Percentiles rank a stretch among this genome's conserved stretches.
phyloP scores from a whole-genome alignment of 768 basidiomycete species.

The Boletus rex-veris region DNA sequence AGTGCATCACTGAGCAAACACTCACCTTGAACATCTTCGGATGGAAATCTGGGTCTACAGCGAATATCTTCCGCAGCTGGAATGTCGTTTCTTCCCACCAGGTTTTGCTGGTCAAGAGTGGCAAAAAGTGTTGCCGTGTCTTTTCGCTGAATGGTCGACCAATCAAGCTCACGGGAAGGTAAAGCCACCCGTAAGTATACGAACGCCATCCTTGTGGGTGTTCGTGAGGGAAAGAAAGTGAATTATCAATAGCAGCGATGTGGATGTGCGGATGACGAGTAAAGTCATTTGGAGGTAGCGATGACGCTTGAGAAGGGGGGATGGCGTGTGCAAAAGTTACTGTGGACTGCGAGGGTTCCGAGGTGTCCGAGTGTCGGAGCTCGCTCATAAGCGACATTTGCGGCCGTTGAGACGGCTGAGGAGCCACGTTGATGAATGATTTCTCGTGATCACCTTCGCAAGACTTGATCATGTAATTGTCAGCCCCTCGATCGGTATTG shows the following conservation, averaged over 20 bases:
- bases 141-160: slow-evolving; percentile 82
- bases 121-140: slow-evolving; percentile 79
- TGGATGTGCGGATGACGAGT: slow-evolving; percentile 76
- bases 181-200: slow-evolving; percentile 88
- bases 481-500: slow-evolving; percentile 83
- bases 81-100: slow-evolving; percentile 93
- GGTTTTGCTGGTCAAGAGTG: slow-evolving; percentile 71
- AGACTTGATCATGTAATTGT: slow-evolving; percentile 92
- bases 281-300: slow-evolving; percentile 39
- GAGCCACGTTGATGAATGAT: slow-evolving; percentile 73
- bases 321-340: slow-evolving; percentile 39
- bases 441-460: slow-evolving; percentile 82
- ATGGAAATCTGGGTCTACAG: slow-evolving; percentile 82
- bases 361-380: slow-evolving; percentile 47
- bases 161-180: slow-evolving; percentile 79
- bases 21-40: slow-evolving; percentile 84
- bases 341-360: slow-evolving; percentile 36
- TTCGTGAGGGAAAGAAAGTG: slow-evolving; percentile 87
- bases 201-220: slow-evolving; percentile 79
- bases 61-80: slow-evolving; percentile 72
- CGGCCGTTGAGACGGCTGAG: slow-evolving; percentile 59
- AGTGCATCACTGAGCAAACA: slow-evolving; percentile 3
- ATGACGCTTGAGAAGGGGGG: slow-evolving; percentile 36
- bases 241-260: slow-evolving; percentile 92
- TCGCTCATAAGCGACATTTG: slow-evolving; percentile 77